Evolutionary conservation across 192 early-diverging fungal genomes (phyloP), one percentile per base, ranked within the genome.

Genomic region (Podila horticola): DNA sequence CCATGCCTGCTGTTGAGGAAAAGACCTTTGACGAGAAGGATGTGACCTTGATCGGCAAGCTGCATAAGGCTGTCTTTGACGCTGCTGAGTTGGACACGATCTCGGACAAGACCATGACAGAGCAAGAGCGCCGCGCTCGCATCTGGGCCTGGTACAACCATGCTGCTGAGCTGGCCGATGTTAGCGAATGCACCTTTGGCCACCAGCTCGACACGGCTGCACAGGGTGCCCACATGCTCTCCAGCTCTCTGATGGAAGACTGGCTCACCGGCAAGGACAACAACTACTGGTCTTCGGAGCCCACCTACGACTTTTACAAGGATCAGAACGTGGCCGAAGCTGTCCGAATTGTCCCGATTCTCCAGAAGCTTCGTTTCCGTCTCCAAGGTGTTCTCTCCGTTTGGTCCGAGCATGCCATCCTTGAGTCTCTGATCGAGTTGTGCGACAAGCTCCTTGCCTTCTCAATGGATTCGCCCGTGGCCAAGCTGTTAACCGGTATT

Each of bases 321-420:
- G 93, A 96, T 66, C 69, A 93, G 33, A 92, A 94, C 63, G 77
- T 95, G n/a, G 75, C 74, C 17, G 94, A 99, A 74, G 90, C 93
- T 0, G 88, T 87, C 52, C 86, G 83, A 17, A 81, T 97, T 5
- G 75, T 79, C 28, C 87, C 92, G 8, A 74, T 97, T 15, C 74
- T 97, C 4, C 51, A 74, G 26, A 84, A 83, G 10, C 86, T 96
- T 58, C 87, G 91, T 55, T 71, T 50, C 31, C 90, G 92, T 17
- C 69, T 95, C 0, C 31, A 69, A 19, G 84, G 86, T n/a, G 82
- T 98, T 24, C 60, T 96, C 3, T 82, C 84, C 17, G 88, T 93
- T 62, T 99, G 97, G 97, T 92, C 98, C 1, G 97, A 97, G 33
- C 97, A 99, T 69, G 90, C 93, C 7, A 93, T 95, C 29, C 85